Conservation (phyloP, 345 rosid genomes). For the Euphorbia peplus region DNA sequence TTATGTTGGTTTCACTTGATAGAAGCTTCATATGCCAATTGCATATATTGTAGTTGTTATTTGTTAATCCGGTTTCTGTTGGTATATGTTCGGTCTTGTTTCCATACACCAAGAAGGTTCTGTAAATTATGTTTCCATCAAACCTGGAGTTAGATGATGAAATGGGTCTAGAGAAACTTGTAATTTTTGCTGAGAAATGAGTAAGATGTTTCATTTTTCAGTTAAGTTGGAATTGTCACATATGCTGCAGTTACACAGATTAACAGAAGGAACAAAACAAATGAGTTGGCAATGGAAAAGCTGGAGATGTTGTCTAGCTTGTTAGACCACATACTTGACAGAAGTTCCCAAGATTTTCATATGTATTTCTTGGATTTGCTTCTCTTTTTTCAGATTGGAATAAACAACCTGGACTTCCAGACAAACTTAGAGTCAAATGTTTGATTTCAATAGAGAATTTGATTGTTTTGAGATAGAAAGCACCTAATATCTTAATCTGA, state of each 20-base stretch:
- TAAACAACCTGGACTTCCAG: too few species aligned
- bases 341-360: not conserved
- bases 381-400: too few species aligned
- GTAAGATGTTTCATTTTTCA: too few species aligned
- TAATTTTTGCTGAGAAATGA: too few species aligned
- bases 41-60: conserved; percentile 8
- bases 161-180: too few species aligned
- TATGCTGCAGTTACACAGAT: not conserved
- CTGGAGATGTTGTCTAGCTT: not conserved
- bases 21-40: conserved; percentile 22
- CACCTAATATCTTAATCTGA: too few species aligned
- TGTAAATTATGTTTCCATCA: not conserved
- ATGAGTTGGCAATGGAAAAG: not conserved
- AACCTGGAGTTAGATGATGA: not conserved
- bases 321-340: not conserved
- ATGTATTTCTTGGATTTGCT: not conserved
- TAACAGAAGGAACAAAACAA: not conserved
- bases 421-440: too few species aligned
- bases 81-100: not conserved
- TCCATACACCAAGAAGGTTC: not conserved
- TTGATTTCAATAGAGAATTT: too few species aligned
- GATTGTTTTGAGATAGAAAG: too few species aligned
- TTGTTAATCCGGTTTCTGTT: conserved; percentile 14
- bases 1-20: conserved; percentile 9
- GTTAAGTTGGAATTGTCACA: too few species aligned